phyloP scores from a whole-genome alignment of 2,329 filamentous ascomycete genomes.

The Ophiostoma pallidulum region DNA sequence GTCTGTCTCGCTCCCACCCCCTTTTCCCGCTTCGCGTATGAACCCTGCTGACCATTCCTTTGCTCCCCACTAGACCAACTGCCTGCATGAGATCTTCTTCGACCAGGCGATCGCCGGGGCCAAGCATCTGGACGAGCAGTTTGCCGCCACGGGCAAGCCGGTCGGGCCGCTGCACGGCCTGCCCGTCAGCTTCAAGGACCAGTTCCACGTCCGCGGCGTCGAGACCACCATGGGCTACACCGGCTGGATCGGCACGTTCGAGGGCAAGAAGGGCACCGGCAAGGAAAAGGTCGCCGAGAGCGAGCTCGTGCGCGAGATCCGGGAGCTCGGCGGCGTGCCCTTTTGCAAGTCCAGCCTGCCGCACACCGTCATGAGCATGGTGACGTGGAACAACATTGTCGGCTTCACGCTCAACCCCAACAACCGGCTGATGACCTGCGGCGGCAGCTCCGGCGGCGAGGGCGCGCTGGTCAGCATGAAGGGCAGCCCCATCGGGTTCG shows the following conservation, averaged over 20 bases:
- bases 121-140: constrained; percentile 24
- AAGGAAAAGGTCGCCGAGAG: constrained; percentile 17
- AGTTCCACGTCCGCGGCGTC: constrained; percentile 34
- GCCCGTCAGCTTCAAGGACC: constrained; percentile 40
- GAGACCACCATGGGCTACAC: constrained; percentile 25
- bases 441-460: constrained; percentile 31
- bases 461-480: constrained; percentile 26
- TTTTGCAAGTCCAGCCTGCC: constrained; percentile 24
- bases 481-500: constrained; percentile 26
- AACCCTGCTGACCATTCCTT: too few relatives aligned
- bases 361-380: constrained; percentile 20
- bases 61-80: constrained; percentile 28
- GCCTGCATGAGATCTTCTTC: constrained; percentile 33
- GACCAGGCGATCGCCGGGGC: constrained; percentile 25
- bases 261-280: constrained; percentile 12
- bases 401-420: constrained; percentile 27
- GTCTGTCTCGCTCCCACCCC: neutral
- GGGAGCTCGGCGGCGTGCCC: constrained; percentile 22
- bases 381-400: constrained; percentile 28
- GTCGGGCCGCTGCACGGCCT: constrained; percentile 33
- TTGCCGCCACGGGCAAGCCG: constrained; percentile 21
- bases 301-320: constrained; percentile 22
- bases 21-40: too few relatives aligned
- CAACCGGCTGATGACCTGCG: constrained; percentile 25
- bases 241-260: constrained; percentile 9